Conservation (phyloP, 805 yeast genomes). For the Lipomyces yamadae region DNA sequence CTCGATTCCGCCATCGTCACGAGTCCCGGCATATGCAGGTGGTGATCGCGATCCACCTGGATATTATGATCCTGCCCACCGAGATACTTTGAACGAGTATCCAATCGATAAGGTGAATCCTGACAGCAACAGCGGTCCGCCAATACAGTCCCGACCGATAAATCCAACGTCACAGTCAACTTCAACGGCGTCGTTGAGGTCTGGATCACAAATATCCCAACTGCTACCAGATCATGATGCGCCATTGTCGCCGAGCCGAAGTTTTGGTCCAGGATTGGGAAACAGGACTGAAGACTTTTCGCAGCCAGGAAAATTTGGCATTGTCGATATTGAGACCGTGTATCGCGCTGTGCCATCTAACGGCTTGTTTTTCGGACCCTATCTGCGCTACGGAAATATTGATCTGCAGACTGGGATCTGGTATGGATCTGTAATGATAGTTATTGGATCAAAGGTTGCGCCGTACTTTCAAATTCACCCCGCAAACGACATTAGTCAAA, state of each 20-base stretch:
- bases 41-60: background rate
- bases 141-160: constrained; percentile 4
- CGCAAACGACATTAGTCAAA: constrained; percentile 24
- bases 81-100: background rate
- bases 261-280: background rate
- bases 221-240: background rate
- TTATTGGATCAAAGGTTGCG: constrained; percentile 17
- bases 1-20: background rate
- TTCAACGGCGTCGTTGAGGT: constrained; percentile 6
- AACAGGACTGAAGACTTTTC: constrained; percentile 20
- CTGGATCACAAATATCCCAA: background rate
- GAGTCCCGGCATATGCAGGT: background rate
- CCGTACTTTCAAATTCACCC: constrained; percentile 36
- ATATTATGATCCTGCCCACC: background rate
- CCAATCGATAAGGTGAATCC: background rate
- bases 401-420: constrained; percentile 30
- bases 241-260: background rate
- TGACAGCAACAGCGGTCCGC: background rate
- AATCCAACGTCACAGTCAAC: background rate
- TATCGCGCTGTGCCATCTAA: constrained; percentile 32
- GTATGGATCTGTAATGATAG: constrained; percentile 35
- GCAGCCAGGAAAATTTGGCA: constrained; percentile 34
- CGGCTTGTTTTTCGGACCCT: constrained; percentile 35
- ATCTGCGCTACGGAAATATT: constrained; percentile 32
- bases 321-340: constrained; percentile 23